Conservation (phyloP, 2,329 filamentous ascomycete species). For the Cryphonectria parasitica region DNA sequence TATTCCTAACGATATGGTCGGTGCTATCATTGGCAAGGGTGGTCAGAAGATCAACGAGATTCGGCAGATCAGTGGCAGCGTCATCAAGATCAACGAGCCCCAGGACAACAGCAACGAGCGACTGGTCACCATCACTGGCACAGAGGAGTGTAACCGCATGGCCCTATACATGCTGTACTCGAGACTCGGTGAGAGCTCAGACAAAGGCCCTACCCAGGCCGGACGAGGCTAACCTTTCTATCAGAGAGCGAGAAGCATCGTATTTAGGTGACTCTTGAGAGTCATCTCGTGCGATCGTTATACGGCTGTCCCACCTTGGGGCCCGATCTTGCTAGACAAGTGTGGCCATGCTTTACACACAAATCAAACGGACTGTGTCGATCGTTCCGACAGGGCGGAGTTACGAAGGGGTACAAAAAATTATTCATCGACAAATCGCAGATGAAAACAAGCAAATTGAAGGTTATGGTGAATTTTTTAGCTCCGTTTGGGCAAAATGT, state of each 20-base stretch:
- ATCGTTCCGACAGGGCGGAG: constrained; percentile 25
- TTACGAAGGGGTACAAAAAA: constrained; percentile 24
- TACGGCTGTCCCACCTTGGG: background rate
- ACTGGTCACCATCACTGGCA: constrained; percentile 95
- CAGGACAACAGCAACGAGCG: constrained; percentile 99
- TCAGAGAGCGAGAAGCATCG: constrained; percentile 78
- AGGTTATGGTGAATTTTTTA: constrained; percentile 22
- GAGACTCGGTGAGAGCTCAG: constrained; percentile 73
- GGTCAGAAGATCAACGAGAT: constrained; percentile 99
- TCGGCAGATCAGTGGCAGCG: constrained; percentile 91
- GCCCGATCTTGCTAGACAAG: constrained; percentile 17
- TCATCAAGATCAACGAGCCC: constrained; percentile 99
- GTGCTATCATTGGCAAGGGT: constrained; percentile 97
- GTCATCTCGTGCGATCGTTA: background rate
- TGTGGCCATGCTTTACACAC: constrained; percentile 26
- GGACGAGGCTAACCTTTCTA: constrained; percentile 25
- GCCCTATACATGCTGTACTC: constrained; percentile 99
- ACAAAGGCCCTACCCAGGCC: constrained; percentile 28
- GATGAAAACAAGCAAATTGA: constrained; percentile 17
- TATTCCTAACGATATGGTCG: constrained; percentile 99
- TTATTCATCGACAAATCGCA: constrained; percentile 8
- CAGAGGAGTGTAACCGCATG: constrained; percentile 99
- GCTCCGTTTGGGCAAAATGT: constrained; percentile 18
- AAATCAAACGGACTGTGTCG: constrained; percentile 18
- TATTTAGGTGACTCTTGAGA: constrained; percentile 48